phyloP scores from a whole-genome alignment of 345 rosid species.

The Linum lewisii region DNA sequence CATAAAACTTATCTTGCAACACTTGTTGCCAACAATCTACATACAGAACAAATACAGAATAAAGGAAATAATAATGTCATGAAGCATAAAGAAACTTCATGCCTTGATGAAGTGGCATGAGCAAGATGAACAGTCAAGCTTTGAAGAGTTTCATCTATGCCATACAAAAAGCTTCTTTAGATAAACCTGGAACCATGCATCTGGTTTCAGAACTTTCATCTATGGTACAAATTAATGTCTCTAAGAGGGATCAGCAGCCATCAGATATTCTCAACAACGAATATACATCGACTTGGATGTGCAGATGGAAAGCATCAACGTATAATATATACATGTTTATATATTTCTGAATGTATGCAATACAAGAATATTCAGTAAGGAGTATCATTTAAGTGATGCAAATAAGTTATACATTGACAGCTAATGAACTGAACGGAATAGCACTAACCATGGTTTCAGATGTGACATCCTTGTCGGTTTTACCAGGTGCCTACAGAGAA shows the following conservation, averaged over 20 bases:
- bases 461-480: constrained; percentile 83
- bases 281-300: not conserved
- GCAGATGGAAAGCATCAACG: not conserved
- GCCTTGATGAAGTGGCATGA: no score
- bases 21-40: no score
- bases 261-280: not conserved
- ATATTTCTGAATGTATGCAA: not conserved
- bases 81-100: no score
- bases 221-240: not conserved
- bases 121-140: not conserved
- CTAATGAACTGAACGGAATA: constrained; percentile 9
- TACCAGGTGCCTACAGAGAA: constrained; percentile 71
- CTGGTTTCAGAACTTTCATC: not conserved
- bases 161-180: not conserved
- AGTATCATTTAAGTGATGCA: not conserved
- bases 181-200: constrained; percentile 2
- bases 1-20: not conserved
- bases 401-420: constrained; percentile 3
- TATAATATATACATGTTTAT: no score
- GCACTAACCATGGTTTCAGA: constrained; percentile 92
- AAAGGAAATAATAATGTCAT: not conserved
- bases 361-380: not conserved
- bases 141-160: not conserved
- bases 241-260: not conserved
- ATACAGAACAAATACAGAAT: not conserved